A percentile compares a stretch with the other conserved stretches of the same genome.
These are phyloP conservation scores for Lipomyces sp. DNA, from an alignment of 805 yeast genomes.

Conservation along the genomic window DNA sequence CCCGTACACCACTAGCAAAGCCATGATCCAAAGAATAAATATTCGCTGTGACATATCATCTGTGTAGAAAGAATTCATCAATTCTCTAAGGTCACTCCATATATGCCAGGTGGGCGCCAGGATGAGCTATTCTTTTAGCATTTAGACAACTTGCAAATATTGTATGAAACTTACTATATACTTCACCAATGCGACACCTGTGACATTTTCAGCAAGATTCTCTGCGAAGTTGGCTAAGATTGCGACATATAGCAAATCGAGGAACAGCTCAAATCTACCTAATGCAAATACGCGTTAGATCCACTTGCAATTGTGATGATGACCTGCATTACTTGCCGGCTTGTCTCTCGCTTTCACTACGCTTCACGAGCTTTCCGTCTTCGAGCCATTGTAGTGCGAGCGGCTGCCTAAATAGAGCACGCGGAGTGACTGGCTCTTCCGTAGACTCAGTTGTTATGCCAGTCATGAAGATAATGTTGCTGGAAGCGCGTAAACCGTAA, in stretches of 20 bases:
- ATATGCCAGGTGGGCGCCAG: slow-evolving; percentile 66
- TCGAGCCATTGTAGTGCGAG: slow-evolving; percentile 16
- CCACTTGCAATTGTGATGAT: not conserved
- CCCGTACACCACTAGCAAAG: slow-evolving; percentile 55
- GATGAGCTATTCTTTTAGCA: slow-evolving; percentile 36
- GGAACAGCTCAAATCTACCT: slow-evolving; percentile 55
- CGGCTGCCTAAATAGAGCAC: slow-evolving; percentile 14
- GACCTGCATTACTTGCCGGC: slow-evolving; percentile 2
- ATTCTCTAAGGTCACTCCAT: slow-evolving; percentile 68
- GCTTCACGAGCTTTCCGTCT: slow-evolving; percentile 4
- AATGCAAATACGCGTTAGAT: not conserved
- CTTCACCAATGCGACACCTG: slow-evolving; percentile 53
- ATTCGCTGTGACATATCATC: slow-evolving; percentile 62
- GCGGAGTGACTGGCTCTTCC: not conserved
- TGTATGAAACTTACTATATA: slow-evolving; percentile 48
- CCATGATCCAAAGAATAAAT: slow-evolving; percentile 59
- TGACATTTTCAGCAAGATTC: slow-evolving; percentile 56
- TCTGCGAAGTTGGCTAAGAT: slow-evolving; percentile 64
- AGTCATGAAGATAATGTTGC: not conserved
- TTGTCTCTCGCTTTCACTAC: slow-evolving; percentile 9
- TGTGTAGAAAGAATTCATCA: slow-evolving; percentile 65
- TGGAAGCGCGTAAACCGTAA: too few relatives aligned
- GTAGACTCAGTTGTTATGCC: not conserved
- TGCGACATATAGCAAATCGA: slow-evolving; percentile 68
- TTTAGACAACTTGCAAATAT: too few relatives aligned